Percentiles rank a stretch among this genome's conserved stretches.
Conservation (phyloP, 208 protist genomes). For the Leishmania martiniquensis region DNA sequence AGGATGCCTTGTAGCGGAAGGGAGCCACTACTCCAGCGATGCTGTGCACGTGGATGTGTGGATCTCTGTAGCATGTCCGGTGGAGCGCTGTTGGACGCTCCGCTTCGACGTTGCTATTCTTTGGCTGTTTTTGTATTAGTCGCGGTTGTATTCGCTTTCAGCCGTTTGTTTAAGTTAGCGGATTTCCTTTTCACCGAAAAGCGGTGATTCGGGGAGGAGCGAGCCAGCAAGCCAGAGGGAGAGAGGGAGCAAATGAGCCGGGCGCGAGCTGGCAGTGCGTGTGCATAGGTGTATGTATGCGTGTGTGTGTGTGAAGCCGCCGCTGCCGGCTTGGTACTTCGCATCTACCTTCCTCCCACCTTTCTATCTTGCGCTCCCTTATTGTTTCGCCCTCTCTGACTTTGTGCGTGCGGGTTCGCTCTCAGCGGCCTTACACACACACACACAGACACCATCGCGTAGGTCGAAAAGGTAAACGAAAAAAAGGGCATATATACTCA, state of each 20-base stretch:
- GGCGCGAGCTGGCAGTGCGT: background rate
- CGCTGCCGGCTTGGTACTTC: background rate
- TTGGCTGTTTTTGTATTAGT: background rate
- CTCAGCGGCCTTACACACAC: background rate
- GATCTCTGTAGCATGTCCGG: background rate
- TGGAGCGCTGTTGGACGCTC: background rate
- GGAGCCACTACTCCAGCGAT: background rate
- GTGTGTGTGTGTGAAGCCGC: background rate
- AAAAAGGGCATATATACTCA: too few relatives aligned
- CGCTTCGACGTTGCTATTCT: background rate
- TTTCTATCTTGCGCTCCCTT: background rate
- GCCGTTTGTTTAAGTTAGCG: constrained; percentile 11
- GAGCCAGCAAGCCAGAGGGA: background rate
- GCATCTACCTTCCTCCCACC: background rate
- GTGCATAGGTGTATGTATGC: too few relatives aligned
- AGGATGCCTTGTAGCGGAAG: background rate
- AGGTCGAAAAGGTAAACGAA: background rate
- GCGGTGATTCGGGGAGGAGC: background rate
- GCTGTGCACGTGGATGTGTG: background rate
- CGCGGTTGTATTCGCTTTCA: too few relatives aligned
- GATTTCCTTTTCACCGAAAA: background rate
- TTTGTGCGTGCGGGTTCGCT: background rate
- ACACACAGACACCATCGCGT: too few relatives aligned
- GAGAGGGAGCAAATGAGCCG: background rate
- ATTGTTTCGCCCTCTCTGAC: background rate